Evolutionary conservation across 1,284 basidiomycete species (phyloP).

Genomic region (Austropuccinia psidii): DNA sequence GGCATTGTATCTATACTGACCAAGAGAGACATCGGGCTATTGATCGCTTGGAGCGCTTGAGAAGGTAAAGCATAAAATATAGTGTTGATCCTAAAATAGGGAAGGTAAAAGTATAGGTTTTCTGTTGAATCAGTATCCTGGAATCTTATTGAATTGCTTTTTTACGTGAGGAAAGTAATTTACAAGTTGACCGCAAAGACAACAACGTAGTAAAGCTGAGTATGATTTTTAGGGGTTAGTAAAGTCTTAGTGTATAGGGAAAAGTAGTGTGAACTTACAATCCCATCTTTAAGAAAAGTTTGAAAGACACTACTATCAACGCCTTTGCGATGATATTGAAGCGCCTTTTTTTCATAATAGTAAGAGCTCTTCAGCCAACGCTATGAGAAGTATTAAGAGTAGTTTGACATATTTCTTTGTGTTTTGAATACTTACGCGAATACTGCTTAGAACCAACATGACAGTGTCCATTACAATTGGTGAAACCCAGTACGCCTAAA

Average conservation of each 20-base stretch:
- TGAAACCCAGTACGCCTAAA: slow-evolving; percentile 36
- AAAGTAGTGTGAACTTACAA: slow-evolving; percentile 1
- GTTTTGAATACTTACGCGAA: slow-evolving; percentile 1
- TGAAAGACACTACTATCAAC: slow-evolving; percentile 29
- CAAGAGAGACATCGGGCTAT: slow-evolving; percentile 36
- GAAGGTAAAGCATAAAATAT: slow-evolving; percentile 34
- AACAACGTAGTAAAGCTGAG: slow-evolving; percentile 32
- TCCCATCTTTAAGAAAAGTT: slow-evolving; percentile 34
- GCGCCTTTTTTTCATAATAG: not conserved
- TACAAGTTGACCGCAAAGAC: slow-evolving; percentile 33
- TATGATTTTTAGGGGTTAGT: not conserved
- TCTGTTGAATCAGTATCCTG: not conserved
- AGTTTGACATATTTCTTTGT: not conserved
- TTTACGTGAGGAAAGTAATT: not conserved
- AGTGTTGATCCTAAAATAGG: slow-evolving; percentile 28
- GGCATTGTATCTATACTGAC: not conserved
- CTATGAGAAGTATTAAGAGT: not conserved
- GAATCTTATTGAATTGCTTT: not conserved
- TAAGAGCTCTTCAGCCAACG: not conserved
- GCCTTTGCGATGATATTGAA: slow-evolving; percentile 30
- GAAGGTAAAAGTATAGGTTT: not conserved
- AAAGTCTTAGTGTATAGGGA: not conserved
- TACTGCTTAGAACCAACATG: slow-evolving; percentile 31
- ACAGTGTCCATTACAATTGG: slow-evolving; percentile 35
- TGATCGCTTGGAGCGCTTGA: slow-evolving; percentile 34